Evolutionary conservation across 768 basidiomycete species (phyloP).

Genomic region (Hericium erinaceus): DNA sequence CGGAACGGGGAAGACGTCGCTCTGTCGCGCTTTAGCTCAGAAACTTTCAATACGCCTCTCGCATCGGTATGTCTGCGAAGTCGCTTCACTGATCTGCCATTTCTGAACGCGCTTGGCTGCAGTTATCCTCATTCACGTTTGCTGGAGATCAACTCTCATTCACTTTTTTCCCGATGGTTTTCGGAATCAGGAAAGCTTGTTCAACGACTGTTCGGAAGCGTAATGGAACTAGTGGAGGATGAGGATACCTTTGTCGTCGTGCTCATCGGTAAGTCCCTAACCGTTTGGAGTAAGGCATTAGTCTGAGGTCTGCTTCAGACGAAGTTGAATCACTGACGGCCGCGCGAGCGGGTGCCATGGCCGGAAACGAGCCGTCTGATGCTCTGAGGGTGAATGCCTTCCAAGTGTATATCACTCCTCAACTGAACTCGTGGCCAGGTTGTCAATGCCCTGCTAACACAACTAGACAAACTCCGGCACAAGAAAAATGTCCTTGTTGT

Average conservation of each 20-base stretch:
- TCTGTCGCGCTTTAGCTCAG: conserved; percentile 91
- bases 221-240: conserved; percentile 88
- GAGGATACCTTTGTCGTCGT: conserved; percentile 89
- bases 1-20: conserved; percentile 93
- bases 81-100: neutral
- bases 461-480: conserved; percentile 91
- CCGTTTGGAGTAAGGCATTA: too few species aligned
- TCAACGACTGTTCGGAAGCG: conserved; percentile 81
- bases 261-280: conserved; percentile 58
- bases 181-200: conserved; percentile 98
- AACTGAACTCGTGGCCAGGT: conserved; percentile 43
- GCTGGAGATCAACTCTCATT: conserved; percentile 97
- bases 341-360: conserved; percentile 89
- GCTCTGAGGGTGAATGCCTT: conserved; percentile 62
- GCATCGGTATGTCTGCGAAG: conserved; percentile 44
- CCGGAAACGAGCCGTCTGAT: conserved; percentile 93
- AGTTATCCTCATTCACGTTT: conserved; percentile 84
- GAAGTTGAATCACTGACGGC: conserved; percentile 96
- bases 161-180: conserved; percentile 97
- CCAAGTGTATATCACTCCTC: neutral
- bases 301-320: conserved; percentile 36
- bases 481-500: conserved; percentile 92
- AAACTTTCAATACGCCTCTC: conserved; percentile 89
- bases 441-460: conserved; percentile 93
- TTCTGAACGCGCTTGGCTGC: neutral